phyloP scores from a whole-genome alignment of 306 rosid species.

The Hippophae gyantsensis region DNA sequence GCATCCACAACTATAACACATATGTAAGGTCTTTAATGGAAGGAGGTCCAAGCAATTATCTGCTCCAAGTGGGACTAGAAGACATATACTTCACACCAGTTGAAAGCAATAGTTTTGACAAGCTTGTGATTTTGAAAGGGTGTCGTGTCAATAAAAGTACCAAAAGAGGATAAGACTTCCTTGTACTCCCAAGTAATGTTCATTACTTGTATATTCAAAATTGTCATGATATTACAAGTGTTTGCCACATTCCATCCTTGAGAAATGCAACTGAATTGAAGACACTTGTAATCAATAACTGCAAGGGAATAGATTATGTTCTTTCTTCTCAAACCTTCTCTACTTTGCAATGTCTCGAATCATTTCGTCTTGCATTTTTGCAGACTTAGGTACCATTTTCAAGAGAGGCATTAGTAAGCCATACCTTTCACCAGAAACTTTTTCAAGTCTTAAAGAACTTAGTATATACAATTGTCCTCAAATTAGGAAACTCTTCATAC shows the following conservation, averaged over 20 bases:
- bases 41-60: not conserved
- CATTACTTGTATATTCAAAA: not conserved
- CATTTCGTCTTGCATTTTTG: constrained; percentile 5
- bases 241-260: constrained; percentile 8
- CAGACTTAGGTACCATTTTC: not conserved
- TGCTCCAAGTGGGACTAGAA: constrained; percentile 10
- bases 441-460: constrained; percentile 7
- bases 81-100: not conserved
- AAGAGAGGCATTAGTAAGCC: not conserved
- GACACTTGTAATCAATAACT: not conserved
- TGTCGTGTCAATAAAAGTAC: not conserved
- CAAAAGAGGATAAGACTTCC: not conserved
- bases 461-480: not conserved
- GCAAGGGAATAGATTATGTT: not conserved
- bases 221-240: not conserved
- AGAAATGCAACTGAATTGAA: not conserved
- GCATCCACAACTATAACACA: not conserved
- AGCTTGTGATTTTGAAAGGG: constrained; percentile 2
- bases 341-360: constrained; percentile 4
- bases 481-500: constrained; percentile 2
- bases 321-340: constrained; percentile 4
- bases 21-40: not conserved
- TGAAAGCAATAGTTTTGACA: constrained; percentile 5
- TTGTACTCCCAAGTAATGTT: constrained; percentile 12
- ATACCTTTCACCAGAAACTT: not conserved